These are phyloP conservation scores for Colletotrichum graminicola DNA, from an alignment of 2,329 filamentous ascomycete genomes.

Conservation along the genomic window DNA sequence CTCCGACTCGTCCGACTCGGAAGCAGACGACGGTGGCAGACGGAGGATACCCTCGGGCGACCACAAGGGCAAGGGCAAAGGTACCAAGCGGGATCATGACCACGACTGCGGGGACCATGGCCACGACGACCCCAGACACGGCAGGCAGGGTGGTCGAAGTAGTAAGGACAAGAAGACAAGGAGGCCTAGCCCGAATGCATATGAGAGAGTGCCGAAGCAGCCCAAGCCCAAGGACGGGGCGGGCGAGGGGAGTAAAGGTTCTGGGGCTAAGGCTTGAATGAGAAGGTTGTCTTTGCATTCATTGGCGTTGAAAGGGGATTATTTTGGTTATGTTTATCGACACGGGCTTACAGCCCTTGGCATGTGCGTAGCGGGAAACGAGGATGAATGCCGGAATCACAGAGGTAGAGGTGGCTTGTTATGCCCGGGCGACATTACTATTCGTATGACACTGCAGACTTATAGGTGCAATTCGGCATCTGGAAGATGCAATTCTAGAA, in stretches of 20 bases:
- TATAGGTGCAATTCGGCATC: not conserved
- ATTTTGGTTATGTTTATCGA: not conserved
- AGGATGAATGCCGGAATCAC: not conserved
- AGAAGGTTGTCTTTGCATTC: constrained; percentile 21
- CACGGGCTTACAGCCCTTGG: constrained; percentile 2
- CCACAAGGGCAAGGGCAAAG: constrained; percentile 56
- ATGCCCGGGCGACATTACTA: not conserved
- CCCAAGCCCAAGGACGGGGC: constrained; percentile 52
- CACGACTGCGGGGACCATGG: constrained; percentile 54
- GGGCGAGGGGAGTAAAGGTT: constrained; percentile 42
- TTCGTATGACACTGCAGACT: not conserved
- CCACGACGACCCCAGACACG: constrained; percentile 51
- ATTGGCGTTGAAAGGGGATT: constrained; percentile 24
- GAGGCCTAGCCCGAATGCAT: constrained; percentile 81
- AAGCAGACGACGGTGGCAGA: constrained; percentile 56
- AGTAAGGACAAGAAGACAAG: constrained; percentile 57
- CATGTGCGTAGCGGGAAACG: constrained; percentile 6
- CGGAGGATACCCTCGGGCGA: constrained; percentile 46
- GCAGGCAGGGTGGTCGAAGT: constrained; percentile 45
- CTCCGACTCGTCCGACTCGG: constrained; percentile 62
- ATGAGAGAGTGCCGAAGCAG: constrained; percentile 76
- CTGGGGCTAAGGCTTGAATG: constrained; percentile 12
- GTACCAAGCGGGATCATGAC: constrained; percentile 54
- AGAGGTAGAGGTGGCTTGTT: not conserved
- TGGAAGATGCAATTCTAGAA: no score